Evolutionary conservation across 345 rosid genomes (phyloP).

Genomic region (Euphorbia lathyris): DNA sequence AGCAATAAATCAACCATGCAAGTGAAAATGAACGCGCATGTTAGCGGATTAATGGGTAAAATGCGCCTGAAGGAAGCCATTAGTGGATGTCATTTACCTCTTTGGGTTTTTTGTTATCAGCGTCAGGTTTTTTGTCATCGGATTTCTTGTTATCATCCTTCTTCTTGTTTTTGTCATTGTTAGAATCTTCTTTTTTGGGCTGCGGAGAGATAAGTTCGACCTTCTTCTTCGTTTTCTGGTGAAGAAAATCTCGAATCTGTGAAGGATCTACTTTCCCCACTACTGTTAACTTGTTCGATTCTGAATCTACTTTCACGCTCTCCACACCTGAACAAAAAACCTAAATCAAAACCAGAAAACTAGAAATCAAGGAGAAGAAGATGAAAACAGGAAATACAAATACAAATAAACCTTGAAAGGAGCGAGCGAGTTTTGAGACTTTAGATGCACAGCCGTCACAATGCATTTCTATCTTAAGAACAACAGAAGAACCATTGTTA

Average conservation of each 20-base stretch:
- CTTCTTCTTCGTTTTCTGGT: constrained; percentile 51
- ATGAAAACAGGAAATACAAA: neutral
- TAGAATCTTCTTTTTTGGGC: constrained; percentile 49
- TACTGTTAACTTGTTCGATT: constrained; percentile 57
- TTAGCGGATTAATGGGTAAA: neutral
- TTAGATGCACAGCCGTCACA: constrained; percentile 81
- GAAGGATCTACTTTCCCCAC: constrained; percentile 71
- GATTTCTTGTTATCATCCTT: constrained; percentile 7
- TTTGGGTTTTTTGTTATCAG: constrained; percentile 46
- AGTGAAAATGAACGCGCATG: neutral
- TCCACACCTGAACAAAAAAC: constrained; percentile 50
- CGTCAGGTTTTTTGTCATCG: constrained; percentile 18
- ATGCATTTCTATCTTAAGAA: constrained; percentile 73
- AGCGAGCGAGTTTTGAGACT: constrained; percentile 41
- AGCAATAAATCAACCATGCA: neutral
- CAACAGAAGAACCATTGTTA: constrained; percentile 29
- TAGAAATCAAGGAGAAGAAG: neutral
- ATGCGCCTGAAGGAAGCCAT: neutral
- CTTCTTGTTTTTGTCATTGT: constrained; percentile 13
- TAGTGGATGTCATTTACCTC: constrained; percentile 37
- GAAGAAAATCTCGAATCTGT: constrained; percentile 42
- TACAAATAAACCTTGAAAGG: constrained; percentile 40
- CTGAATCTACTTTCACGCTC: constrained; percentile 51
- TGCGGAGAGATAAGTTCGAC: constrained; percentile 76
- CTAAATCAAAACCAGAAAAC: neutral